Base-by-base conservation (phyloP, 1,284 basidiomycete species). In the Ustilago lituana region DNA sequence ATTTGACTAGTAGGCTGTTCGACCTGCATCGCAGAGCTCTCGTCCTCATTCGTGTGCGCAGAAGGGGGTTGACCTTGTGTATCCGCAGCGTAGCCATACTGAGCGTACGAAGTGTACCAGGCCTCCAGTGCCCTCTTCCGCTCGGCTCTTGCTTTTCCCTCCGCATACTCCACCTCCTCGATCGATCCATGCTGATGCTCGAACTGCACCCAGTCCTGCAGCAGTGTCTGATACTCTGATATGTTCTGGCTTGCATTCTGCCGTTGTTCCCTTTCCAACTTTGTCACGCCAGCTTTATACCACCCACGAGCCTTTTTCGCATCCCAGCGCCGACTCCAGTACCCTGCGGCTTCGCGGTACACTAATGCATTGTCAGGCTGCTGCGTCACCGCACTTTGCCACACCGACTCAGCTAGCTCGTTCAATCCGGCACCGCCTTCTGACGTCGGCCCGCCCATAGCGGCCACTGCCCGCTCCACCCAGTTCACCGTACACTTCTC, bases 181-280 rank as follows among this genome's bases (percentile, higher is more conserved):
- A 92, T 83, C 8, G 87, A 85, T 1, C 95, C 95, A 72, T 92
- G 86, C 4, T 91, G 84, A 65, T 92, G 88, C 80, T 98, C 95
- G 72, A 98, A 96, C 14, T 86, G 84, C 5, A 89, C 79, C 89
- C 92, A 96, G 0, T 91, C 90, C 58, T 94, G 91, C 87, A 92
- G 92, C 5, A 98, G 85, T 3, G 89, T 90, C 82, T 96, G 43
- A 39, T 70, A 72, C 50, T 40, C 58, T 5, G 29, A 6, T 6
- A 29, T 23, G 14, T 47, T 47, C 23, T 54, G 24, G 6, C 20
- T 46, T 3, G 38, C 55, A 0, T 41, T 44, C 8, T 36, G 51
- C 27, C 48, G 33, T 33, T 62, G 54, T 31, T 40, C 55, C 20
- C 55, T 40, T 33, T 62, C 64, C 27, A 61, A 26, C 50, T 52